phyloP scores from a whole-genome alignment of 345 rosid species.

The Euphorbia pulcherrima region DNA sequence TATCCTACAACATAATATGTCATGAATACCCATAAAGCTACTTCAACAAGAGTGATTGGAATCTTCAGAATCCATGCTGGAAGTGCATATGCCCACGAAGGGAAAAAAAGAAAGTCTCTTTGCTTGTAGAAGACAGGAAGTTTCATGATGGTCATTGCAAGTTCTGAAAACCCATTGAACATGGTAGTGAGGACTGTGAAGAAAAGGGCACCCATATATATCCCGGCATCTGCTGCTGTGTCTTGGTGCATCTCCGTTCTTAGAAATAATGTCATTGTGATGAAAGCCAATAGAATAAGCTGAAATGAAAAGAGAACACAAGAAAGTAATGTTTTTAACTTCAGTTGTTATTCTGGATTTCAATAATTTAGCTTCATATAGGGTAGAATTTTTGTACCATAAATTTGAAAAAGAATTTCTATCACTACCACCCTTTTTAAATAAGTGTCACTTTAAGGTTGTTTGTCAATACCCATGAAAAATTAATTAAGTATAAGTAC shows the following conservation, averaged over 20 bases:
- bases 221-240: slow-evolving; percentile 54
- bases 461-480: no score
- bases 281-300: slow-evolving; percentile 48
- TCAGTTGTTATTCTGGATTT: neutral
- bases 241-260: slow-evolving; percentile 66
- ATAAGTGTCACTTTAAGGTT: no score
- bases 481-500: no score
- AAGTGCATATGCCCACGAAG: slow-evolving; percentile 82
- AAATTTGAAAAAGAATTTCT: neutral
- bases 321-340: neutral
- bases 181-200: slow-evolving; percentile 42
- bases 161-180: slow-evolving; percentile 80
- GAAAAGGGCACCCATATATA: slow-evolving; percentile 66
- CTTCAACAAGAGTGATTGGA: slow-evolving; percentile 60
- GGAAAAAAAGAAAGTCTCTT: slow-evolving; percentile 72
- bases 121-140: slow-evolving; percentile 92
- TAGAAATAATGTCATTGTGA: slow-evolving; percentile 61
- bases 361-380: neutral
- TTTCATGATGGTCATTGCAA: slow-evolving; percentile 62
- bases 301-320: slow-evolving; percentile 28
- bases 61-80: slow-evolving; percentile 77
- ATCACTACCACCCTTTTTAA: no score
- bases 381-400: neutral
- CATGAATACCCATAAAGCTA: slow-evolving; percentile 50
- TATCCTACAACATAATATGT: slow-evolving; percentile 55